Evolutionary conservation across 176 grass and related monocot species (phyloP), one percentile per base, ranked within the genome.

Genomic region (Aegilops longissima): DNA sequence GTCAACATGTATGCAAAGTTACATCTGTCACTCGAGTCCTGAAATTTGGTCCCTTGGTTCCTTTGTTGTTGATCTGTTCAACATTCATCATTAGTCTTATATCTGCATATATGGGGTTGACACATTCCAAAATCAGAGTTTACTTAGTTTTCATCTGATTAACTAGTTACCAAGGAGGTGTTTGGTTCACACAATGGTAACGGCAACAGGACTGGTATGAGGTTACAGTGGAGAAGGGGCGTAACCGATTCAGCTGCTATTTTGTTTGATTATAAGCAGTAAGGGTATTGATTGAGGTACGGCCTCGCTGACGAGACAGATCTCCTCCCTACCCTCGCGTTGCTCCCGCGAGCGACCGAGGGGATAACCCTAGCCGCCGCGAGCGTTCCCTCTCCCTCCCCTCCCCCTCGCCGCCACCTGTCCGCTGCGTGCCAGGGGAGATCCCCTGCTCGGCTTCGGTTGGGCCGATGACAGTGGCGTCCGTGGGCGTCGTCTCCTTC

Each of bases 91-190:
- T 66, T 72, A 35, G 61, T 77, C 18, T 66, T 11, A 12, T 21
- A 51, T 85, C 38, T 77, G 58, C 59, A 66, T 76, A 64, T 65
- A 51, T 66, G 71, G 17, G 11, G 20, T 84, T 66, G 29, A 76
- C 18, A 54, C 20, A 10, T 24, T 64, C 27, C 44, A 17, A 44
- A 63, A 47, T 73, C 38, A 42, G 8, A 49, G 13, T 87, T 70
- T 31, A 79, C 84, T 70, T 79, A 33, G 66, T 51, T 76, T 77
- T 85, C 8, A 77, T 78, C 44, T 38, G 42, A 30, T 79, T 54
- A 54, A 54, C 51, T 54, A 54, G 51, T 54, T 54, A 18, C 49
- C 49, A 52, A 49, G 52, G 17, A 56, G 14, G 52, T 56, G 17
- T 56, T 56, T 56, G 52, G 52, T 56, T 56, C 52, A 56, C 17